Evolutionary conservation across 2,329 filamentous ascomycete species (phyloP), one percentile per base, ranked within the genome.

Genomic region (Paraphoma sp.): DNA sequence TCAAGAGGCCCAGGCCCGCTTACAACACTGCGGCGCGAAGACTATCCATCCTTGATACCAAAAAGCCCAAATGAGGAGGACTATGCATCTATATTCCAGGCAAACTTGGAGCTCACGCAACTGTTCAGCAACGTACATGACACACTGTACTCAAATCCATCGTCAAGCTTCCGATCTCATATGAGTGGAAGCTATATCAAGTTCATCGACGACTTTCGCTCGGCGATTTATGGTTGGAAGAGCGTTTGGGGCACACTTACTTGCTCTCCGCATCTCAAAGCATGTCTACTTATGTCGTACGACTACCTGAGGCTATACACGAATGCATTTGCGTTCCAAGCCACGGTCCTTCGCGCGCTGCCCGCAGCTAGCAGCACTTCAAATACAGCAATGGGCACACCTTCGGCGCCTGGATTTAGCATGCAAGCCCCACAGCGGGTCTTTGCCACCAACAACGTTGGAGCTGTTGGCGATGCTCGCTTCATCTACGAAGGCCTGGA

Each of bases 271-370:
- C 84, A 85, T 6, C 83, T 91, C 60, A 90, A 90, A 70, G 85
- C 86, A 3, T 89, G 85, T 5, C 75, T 92, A 2, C 80, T 90
- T 23, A 81, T 92, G 67, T 89, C 88, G 0, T 91, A 90, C 67
- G 88, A 91, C 63, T 92, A 91, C 67, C 77, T 92, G 1, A 83
- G 89, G 6, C 81, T 92, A 0, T 92, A 92, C 71, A 89, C 89
- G 48, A 91, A 90, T 56, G 89, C 89, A 0, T 92, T 91, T 68
- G 89, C 89, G 1, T 91, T 91, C 63, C 89, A 92, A 69, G 89
- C 89, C 2, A 89, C 87, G 0, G 86, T 84, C 18, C 78, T 80
- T 23, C 76, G 80, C 31, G 79, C 79, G 12, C 62, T 81, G 0
- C 77, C 78, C 6, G 60, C 72, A 28, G 62, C 65, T 7, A 59